These are phyloP conservation scores for Coemansia sp. DNA, from an alignment of 192 early-diverging fungal species.

Conservation along the genomic window DNA sequence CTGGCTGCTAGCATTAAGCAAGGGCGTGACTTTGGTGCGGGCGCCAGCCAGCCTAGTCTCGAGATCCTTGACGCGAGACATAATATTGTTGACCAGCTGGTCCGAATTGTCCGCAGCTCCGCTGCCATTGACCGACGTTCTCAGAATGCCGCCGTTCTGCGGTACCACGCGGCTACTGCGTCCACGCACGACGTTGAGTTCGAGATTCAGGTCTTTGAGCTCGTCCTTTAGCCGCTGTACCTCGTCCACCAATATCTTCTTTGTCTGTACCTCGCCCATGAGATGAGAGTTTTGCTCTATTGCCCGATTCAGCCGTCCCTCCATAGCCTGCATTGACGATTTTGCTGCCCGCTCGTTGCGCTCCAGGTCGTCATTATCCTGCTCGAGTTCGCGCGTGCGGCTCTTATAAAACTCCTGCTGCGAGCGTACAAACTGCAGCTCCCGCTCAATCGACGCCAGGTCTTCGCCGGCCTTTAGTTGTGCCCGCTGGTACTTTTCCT, in stretches of 20 bases:
- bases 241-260: slow-evolving; percentile 68
- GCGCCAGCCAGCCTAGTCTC: slow-evolving; percentile 73
- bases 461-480: slow-evolving; percentile 67
- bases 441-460: slow-evolving; percentile 69
- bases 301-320: slow-evolving; percentile 69
- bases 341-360: slow-evolving; percentile 61
- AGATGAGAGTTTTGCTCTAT: slow-evolving; percentile 69
- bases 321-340: slow-evolving; percentile 68
- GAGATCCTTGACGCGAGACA: slow-evolving; percentile 72
- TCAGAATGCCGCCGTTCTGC: slow-evolving; percentile 37
- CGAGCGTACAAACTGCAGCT: slow-evolving; percentile 69
- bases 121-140: slow-evolving; percentile 39
- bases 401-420: slow-evolving; percentile 70
- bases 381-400: slow-evolving; percentile 71
- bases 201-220: slow-evolving; percentile 61
- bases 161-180: slow-evolving; percentile 43
- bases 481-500: slow-evolving; percentile 68
- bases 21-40: slow-evolving; percentile 72
- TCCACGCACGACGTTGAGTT: slow-evolving; percentile 56
- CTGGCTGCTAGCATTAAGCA: slow-evolving; percentile 55
- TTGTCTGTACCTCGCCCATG: slow-evolving; percentile 66
- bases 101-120: slow-evolving; percentile 58
- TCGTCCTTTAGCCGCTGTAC: slow-evolving; percentile 79
- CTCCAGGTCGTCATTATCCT: slow-evolving; percentile 79
- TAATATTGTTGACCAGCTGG: slow-evolving; percentile 73